Evolutionary conservation across 2,329 filamentous ascomycete species (phyloP), one percentile per base, ranked within the genome.

Genomic region (Phialophora verrucosa): DNA sequence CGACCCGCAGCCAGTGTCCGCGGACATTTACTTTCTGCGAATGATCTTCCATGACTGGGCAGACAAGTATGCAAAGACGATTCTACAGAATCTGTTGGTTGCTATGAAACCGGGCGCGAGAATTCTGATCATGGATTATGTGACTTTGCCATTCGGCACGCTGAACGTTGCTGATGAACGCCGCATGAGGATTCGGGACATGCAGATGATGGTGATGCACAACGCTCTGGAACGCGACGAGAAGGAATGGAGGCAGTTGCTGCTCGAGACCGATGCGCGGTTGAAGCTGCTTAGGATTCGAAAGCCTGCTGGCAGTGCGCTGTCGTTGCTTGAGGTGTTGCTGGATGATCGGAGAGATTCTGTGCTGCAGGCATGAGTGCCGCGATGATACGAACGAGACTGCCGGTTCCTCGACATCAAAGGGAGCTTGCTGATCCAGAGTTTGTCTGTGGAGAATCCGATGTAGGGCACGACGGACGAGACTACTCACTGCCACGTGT

Each of bases 31-130:
- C 76, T 81, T 84, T 70, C 83, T 88, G 75, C 83, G 85, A 56
- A 84, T 83, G 80, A 87, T 89, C 68, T 75, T 89, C 7, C 86
- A 89, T 73, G 87, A 89, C 76, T 87, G 86, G 77, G 83, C 85
- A 0, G 85, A 85, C 14, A 80, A 81, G 2, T 83, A 85, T 62
- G 81, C 81, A 3, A 72, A 83, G 53, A 78, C 79, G 53, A 83
- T 87, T 47, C 75, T 84, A 44, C 78, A 79, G 66, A 81, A 80
- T 23, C 77, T 88, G 8, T 75, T 86, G 1, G 85, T 85, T 1
- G 82, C 85, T 38, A 75, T 88, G 59, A 84, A 87, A 74, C 81
- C 83, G 1, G 82, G 87, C 20, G 80, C 84, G 11, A 77, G 81
- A 56, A 73, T 88, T 50, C 68, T 82, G 17, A 75, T 80, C 49